phyloP scores from a whole-genome alignment of 2,329 filamentous ascomycete species.

The Zymoseptoria ardabiliae region DNA sequence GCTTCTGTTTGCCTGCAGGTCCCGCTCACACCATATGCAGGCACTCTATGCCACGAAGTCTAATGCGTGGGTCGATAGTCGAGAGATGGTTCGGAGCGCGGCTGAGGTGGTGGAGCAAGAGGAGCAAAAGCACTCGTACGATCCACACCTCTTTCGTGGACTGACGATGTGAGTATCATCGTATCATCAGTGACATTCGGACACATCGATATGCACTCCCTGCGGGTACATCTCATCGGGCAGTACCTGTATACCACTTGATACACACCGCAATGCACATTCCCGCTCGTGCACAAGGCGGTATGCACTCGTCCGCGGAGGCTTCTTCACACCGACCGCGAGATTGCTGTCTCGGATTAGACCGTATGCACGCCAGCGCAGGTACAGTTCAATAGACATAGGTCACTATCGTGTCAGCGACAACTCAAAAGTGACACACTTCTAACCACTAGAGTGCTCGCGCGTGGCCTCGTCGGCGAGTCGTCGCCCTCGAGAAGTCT shows the following conservation, averaged over 20 bases:
- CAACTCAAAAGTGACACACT: neutral
- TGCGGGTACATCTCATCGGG: neutral
- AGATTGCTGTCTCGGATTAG: neutral
- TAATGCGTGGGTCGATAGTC: neutral
- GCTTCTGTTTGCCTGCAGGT: neutral
- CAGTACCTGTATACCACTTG: neutral
- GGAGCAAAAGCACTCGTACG: neutral
- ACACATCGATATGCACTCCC: no score
- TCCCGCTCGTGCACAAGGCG: neutral
- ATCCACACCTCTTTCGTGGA: neutral
- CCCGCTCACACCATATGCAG: neutral
- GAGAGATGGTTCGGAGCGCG: neutral
- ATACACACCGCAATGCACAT: neutral
- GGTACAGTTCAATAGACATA: neutral
- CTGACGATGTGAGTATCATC: neutral
- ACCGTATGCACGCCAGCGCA: neutral
- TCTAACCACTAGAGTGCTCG: neutral
- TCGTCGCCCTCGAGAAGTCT: neutral
- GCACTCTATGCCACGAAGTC: neutral
- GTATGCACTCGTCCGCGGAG: neutral
- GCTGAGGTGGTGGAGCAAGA: neutral
- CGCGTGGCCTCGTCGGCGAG: neutral
- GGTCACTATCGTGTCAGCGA: neutral
- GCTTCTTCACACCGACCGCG: neutral
- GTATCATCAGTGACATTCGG: neutral